Evolutionary conservation across 2,329 filamentous ascomycete species (phyloP).

Genomic region (Fusarium neocosmosporiellum): DNA sequence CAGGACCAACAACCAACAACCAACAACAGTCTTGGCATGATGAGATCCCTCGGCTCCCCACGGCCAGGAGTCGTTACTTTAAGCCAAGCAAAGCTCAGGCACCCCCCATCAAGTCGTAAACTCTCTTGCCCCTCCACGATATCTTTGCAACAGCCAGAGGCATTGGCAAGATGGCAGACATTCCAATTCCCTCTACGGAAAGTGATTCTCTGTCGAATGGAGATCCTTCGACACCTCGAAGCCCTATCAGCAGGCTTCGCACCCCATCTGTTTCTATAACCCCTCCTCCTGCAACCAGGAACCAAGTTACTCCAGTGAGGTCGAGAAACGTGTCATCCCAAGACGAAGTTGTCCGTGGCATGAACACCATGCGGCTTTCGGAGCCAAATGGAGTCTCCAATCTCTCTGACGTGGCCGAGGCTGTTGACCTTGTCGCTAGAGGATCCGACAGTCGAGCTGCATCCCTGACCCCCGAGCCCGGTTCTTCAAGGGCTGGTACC

Average conservation of each 20-base stretch:
- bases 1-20: not conserved
- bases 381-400: constrained; percentile 1
- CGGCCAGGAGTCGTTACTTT: not conserved
- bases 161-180: constrained; percentile 3
- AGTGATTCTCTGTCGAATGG: not conserved
- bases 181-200: constrained; percentile 31
- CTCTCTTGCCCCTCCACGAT: not conserved
- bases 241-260: not conserved
- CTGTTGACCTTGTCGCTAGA: constrained; percentile 10
- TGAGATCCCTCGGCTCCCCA: not conserved
- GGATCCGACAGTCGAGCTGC: constrained; percentile 10
- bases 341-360: not conserved
- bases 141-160: not conserved
- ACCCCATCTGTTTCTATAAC: constrained; percentile 31
- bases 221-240: not conserved
- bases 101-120: not conserved
- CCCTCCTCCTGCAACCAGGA: not conserved
- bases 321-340: not conserved
- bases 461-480: constrained; percentile 24
- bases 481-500: not conserved
- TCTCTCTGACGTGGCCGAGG: constrained; percentile 5
- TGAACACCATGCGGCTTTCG: constrained; percentile 19
- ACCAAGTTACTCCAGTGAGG: not conserved
- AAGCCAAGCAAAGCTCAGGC: too few relatives aligned
- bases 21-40: not conserved